Conservation (phyloP, 2,329 filamentous ascomycete species). For the Dactylella cylindrospora region DNA sequence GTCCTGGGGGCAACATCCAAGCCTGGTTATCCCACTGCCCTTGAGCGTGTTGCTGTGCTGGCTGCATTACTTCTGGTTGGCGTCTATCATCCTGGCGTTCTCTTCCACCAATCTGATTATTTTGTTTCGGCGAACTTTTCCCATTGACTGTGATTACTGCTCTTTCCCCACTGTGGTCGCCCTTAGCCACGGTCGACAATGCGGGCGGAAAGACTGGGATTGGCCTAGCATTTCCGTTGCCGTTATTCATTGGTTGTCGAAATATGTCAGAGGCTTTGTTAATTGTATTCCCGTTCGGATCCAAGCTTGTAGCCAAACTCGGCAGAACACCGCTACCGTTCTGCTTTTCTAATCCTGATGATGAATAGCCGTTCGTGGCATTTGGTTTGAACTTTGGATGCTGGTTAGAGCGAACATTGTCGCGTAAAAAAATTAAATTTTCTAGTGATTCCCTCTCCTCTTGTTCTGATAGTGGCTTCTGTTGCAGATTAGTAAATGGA, state of each 20-base stretch:
- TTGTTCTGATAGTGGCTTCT: conserved; percentile 33
- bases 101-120: conserved; percentile 6
- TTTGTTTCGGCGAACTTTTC: conserved; percentile 18
- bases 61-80: background rate
- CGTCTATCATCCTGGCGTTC: conserved; percentile 12
- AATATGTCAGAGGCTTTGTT: too few species aligned
- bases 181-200: conserved; percentile 3
- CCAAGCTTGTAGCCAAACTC: background rate
- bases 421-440: conserved; percentile 28
- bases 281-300: conserved; percentile 7
- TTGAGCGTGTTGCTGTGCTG: conserved; percentile 8
- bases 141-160: conserved; percentile 34
- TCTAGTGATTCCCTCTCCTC: conserved; percentile 24
- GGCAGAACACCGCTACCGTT: conserved; percentile 2
- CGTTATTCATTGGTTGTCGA: too few species aligned
- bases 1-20: conserved; percentile 24
- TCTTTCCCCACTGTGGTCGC: conserved; percentile 27
- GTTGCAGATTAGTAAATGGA: conserved; percentile 24
- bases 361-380: background rate
- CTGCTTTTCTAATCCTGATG: conserved; percentile 1
- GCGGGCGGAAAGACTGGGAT: conserved; percentile 37
- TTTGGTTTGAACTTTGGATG: conserved; percentile 29
- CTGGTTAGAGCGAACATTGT: conserved; percentile 22
- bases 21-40: conserved; percentile 26
- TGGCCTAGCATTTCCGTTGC: conserved; percentile 11